These are phyloP conservation scores for Boletellus ananas DNA, from an alignment of 768 basidiomycete species.

Conservation along the genomic window DNA sequence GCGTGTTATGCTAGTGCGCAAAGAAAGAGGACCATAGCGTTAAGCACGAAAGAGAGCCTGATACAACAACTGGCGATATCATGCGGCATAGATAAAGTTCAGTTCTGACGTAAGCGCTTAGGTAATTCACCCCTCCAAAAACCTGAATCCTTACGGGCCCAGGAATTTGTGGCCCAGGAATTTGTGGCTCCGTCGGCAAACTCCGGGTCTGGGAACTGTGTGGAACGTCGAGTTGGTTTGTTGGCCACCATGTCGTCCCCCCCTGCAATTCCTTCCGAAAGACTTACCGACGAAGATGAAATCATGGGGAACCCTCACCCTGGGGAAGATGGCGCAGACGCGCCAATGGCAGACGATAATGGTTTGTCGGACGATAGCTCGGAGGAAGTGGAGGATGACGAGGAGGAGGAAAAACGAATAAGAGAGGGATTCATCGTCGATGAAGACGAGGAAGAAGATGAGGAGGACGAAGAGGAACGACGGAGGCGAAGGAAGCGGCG, in stretches of 20 bases:
- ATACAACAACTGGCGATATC: too few species aligned
- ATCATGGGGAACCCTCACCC: conserved; percentile 51
- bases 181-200: conserved; percentile 29
- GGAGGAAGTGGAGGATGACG: conserved; percentile 87
- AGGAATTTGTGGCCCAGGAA: too few species aligned
- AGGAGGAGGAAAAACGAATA: conserved; percentile 77
- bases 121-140: too few species aligned
- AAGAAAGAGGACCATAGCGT: too few species aligned
- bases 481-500: conserved; percentile 60
- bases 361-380: conserved; percentile 73
- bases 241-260: conserved; percentile 54
- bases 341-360: conserved; percentile 43
- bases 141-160: too few species aligned
- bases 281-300: conserved; percentile 46
- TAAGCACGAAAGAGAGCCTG: too few species aligned
- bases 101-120: too few species aligned
- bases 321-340: conserved; percentile 58
- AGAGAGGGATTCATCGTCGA: conserved; percentile 91
- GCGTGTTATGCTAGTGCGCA: too few species aligned
- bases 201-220: conserved; percentile 10
- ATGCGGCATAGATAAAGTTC: too few species aligned
- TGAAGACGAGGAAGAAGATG: conserved; percentile 87
- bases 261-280: conserved; percentile 34
- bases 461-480: conserved; percentile 55
- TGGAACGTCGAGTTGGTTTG: conserved; percentile 17